phyloP scores from a whole-genome alignment of 2,329 filamentous ascomycete species.

The Beauveria scarabaeidicola region DNA sequence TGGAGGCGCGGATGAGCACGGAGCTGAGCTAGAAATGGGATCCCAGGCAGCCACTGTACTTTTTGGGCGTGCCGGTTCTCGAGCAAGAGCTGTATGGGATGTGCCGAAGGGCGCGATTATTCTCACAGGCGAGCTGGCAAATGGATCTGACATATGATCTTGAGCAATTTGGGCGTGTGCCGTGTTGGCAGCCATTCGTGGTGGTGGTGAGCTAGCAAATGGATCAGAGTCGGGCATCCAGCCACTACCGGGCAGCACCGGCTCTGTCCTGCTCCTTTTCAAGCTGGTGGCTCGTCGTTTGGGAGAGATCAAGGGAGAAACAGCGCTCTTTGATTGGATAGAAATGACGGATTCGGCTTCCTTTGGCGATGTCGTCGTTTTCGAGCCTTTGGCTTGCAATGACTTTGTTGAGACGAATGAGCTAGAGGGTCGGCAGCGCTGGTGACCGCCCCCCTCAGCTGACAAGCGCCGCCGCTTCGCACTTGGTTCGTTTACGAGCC shows the following conservation, averaged over 20 bases:
- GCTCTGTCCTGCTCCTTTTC: background rate
- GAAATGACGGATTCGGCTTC: constrained; percentile 32
- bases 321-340: background rate
- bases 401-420: background rate
- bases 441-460: background rate
- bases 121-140: constrained; percentile 12
- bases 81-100: background rate
- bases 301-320: background rate
- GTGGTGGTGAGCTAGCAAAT: constrained; percentile 27
- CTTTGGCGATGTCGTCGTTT: constrained; percentile 11
- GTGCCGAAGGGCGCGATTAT: background rate
- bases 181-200: background rate
- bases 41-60: constrained; percentile 29
- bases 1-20: constrained; percentile 17
- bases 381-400: background rate
- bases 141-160: background rate
- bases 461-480: background rate
- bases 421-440: background rate
- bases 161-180: background rate
- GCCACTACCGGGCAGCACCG: background rate
- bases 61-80: background rate
- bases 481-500: background rate
- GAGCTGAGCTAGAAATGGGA: constrained; percentile 46
- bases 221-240: constrained; percentile 21
- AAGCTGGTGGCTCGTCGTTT: background rate